Conservation (phyloP, 306 rosid species). For the Castanopsis chinensis region DNA sequence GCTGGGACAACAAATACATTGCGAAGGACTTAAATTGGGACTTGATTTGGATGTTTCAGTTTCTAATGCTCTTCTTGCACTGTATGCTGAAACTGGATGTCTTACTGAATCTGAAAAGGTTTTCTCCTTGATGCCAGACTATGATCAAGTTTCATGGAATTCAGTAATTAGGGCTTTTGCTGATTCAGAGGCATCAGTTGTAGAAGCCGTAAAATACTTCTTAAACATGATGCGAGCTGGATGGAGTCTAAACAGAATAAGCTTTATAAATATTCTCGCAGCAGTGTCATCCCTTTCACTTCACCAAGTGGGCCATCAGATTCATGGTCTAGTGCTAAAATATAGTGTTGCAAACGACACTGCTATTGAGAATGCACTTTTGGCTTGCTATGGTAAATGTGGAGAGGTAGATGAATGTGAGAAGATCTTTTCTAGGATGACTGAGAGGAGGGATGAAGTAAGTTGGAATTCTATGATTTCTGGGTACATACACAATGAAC, state of each 20-base stretch:
- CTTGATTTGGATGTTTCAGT: constrained; percentile 89
- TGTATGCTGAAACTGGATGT: constrained; percentile 68
- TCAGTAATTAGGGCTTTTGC: constrained; percentile 73
- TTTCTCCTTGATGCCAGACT: constrained; percentile 71
- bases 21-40: constrained; percentile 72
- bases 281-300: constrained; percentile 70
- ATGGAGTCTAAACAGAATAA: constrained; percentile 67
- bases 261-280: constrained; percentile 64
- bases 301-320: constrained; percentile 56
- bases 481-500: constrained; percentile 76
- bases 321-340: constrained; percentile 64
- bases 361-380: constrained; percentile 74
- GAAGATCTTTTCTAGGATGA: constrained; percentile 67
- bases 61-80: constrained; percentile 76
- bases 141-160: constrained; percentile 89
- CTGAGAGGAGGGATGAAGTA: constrained; percentile 69
- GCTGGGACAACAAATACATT: constrained; percentile 69
- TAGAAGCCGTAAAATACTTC: constrained; percentile 60
- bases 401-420: constrained; percentile 63
- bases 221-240: constrained; percentile 73
- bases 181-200: constrained; percentile 49
- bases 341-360: constrained; percentile 45
- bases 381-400: constrained; percentile 83
- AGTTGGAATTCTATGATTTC: constrained; percentile 97
- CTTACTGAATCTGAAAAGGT: constrained; percentile 52